These are phyloP conservation scores for Schizochytrium sp. DNA, from an alignment of 108 stramenopile species.

Conservation along the genomic window DNA sequence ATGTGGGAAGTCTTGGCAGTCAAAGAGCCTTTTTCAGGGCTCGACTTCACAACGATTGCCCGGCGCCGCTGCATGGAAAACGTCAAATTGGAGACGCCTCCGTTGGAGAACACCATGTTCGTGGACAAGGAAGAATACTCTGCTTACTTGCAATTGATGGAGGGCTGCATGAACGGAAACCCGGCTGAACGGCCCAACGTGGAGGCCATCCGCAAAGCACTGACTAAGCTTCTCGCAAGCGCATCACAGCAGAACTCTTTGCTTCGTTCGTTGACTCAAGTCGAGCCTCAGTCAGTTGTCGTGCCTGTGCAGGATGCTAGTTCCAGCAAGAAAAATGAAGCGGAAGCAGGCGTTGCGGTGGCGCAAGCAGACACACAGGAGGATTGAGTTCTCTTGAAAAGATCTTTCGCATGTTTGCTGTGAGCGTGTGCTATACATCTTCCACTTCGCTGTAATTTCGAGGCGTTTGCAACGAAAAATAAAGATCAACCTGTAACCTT, in stretches of 20 bases:
- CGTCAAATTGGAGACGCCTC: neutral
- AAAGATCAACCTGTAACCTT: too few relatives aligned
- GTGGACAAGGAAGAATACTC: neutral
- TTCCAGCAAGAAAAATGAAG: too few relatives aligned
- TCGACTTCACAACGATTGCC: neutral
- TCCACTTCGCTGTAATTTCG: too few relatives aligned
- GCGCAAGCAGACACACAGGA: too few relatives aligned
- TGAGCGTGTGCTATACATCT: too few relatives aligned
- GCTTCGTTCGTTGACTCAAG: neutral
- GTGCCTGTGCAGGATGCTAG: neutral
- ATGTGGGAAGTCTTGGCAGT: conserved; percentile 41
- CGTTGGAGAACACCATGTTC: neutral
- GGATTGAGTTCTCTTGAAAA: too few relatives aligned
- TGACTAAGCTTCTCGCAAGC: neutral
- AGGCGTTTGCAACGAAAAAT: too few relatives aligned
- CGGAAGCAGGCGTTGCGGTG: too few relatives aligned
- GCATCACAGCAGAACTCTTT: neutral
- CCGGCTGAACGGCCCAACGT: neutral
- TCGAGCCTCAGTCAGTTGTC: neutral
- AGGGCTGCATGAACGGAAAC: neutral
- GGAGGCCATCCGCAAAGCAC: neutral
- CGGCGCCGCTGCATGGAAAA: neutral
- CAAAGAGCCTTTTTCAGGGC: neutral
- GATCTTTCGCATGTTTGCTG: too few relatives aligned
- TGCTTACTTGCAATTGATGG: neutral